Evolutionary conservation across 2,329 filamentous ascomycete genomes (phyloP), one percentile per base, ranked within the genome.

Genomic region (Claviceps arundinis): DNA sequence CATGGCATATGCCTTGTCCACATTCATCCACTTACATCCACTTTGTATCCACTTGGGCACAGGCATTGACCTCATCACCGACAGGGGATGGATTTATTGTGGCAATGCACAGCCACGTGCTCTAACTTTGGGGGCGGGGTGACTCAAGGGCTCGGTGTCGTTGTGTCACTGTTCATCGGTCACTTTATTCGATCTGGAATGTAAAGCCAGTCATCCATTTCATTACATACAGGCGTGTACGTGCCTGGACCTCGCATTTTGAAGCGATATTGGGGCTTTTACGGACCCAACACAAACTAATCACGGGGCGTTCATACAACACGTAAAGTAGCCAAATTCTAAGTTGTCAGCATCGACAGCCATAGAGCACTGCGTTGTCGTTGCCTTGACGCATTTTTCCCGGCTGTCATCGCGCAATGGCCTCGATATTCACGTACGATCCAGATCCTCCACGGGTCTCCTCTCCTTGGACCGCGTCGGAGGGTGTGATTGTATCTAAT

Each of bases 341-440:
- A 34, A 34, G 9, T 34, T 34, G 30, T 9, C 30, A 34, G 30
- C 9, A 34, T 11, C 30, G 30, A 11, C 9, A 34, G 30, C 30
- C 30, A 34, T 34, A 34, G 9, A 11, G 16, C 40, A 19, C 16
- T 19, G 38, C 38, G 9, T n/a, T 9, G 17, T n/a, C 38, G 38
- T 17, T 41, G 17, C 7, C 38, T 41, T 7, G 38, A 19, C 38
- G 38, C 38, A 19, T 44, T 24, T 16, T 42, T 11, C 17, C n/a
- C 17, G 26, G 19, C 44, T 11, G 26, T 37, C 44, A 9, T 37
- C 26, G 17, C 26, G 6, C 37, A 42, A 94, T 93, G 87, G 91
- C 93, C 54, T 96, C 91, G 13, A 88, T 98, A 59, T 98, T 98
- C 66, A 96, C 91, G 0, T 98, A 87, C 65, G 89, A 96, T 56